A percentile compares a stretch with the other conserved stretches of the same genome.
These are phyloP conservation scores for Auricularia auricula-judae DNA, from an alignment of 768 basidiomycete species.

Conservation along the genomic window DNA sequence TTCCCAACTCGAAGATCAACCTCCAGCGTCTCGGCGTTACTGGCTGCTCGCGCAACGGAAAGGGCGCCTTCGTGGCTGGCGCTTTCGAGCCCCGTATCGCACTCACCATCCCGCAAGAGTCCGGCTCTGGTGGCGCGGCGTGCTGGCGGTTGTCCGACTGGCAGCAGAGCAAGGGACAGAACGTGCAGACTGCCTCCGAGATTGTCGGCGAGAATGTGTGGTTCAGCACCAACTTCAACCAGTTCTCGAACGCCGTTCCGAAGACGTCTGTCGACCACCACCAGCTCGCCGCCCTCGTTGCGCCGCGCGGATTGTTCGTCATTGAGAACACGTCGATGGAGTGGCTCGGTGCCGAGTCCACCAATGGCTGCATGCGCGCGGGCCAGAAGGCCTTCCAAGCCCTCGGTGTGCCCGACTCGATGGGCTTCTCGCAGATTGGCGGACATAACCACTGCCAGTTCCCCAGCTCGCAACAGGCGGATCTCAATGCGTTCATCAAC, in stretches of 20 bases:
- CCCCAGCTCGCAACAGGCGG: constrained; percentile 34
- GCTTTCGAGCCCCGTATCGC: constrained; percentile 49
- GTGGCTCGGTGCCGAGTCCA: constrained; percentile 43
- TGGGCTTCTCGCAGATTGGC: constrained; percentile 45
- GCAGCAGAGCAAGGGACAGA: constrained; percentile 29
- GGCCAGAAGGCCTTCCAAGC: constrained; percentile 41
- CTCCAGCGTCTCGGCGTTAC: constrained; percentile 39
- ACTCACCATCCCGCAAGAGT: constrained; percentile 52
- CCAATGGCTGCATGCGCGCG: constrained; percentile 40
- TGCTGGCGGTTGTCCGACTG: constrained; percentile 49
- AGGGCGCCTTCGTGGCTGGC: constrained; percentile 48
- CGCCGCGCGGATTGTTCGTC: constrained; percentile 40
- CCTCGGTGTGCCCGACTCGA: constrained; percentile 32
- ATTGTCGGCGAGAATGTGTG: constrained; percentile 54
- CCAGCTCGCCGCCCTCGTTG: constrained; percentile 41
- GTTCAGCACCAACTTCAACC: constrained; percentile 41
- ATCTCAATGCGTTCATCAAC: constrained; percentile 43
- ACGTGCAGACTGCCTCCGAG: constrained; percentile 43
- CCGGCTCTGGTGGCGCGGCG: constrained; percentile 46
- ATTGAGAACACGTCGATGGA: constrained; percentile 46
- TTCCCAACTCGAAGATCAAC: constrained; percentile 32
- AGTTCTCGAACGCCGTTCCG: constrained; percentile 28
- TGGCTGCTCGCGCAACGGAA: constrained; percentile 51
- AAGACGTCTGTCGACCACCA: constrained; percentile 52
- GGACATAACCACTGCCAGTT: constrained; percentile 46